Base-by-base conservation (phyloP, 2,329 filamentous ascomycete genomes). In the Coleophoma eucalyptorum region DNA sequence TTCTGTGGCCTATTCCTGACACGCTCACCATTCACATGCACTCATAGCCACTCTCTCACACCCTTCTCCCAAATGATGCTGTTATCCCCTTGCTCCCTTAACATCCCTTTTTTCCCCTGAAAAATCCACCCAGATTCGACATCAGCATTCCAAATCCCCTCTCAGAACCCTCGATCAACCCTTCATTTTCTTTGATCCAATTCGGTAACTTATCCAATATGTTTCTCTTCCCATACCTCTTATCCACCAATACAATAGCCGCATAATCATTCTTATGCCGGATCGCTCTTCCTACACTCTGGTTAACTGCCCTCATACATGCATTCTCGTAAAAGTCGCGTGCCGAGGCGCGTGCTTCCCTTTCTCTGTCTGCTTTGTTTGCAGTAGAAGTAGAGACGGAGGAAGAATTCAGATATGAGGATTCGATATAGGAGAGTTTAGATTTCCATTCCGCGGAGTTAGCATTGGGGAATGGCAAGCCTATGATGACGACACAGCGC, bases 221-320 rank as follows among this genome's bases (percentile, higher is more conserved):
- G 49, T 87, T 79, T 45, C 83, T 76, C 26, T 79, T 82, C n/a
- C 77, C 80, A 69, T 94, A 99, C 47, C 94, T 77, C 56, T 80
- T 76, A 69, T 99, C 94, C 33, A 94, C 74, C 64, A 99, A 78
- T 50, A 97, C 71, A 56, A 99, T 97, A 15, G 88, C 85, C 4
- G 94, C 94, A 69, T 96, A 97, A 69, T 99, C 94, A 20, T 81
- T 83, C 50, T 79, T 80, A 66, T 99, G 94, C 43, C 94, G 78
- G 61, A 99, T 97, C 1, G 91, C 94, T 52, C 94, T 78, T 1
- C 94, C 94, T 59, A 99, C 92, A 64, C 90, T 94, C 73, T 99
- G 94, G 67, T 99, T 99, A 4, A 99, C 94, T 4, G 92, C 90
- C 37, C 94, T 80, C 92, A 99, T 97, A 67, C 92, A 97, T 0